Evolutionary conservation across 495 filamentous ascomycete species (phyloP), one percentile per base, ranked within the genome.

Genomic region (Penicillium cinerascens): DNA sequence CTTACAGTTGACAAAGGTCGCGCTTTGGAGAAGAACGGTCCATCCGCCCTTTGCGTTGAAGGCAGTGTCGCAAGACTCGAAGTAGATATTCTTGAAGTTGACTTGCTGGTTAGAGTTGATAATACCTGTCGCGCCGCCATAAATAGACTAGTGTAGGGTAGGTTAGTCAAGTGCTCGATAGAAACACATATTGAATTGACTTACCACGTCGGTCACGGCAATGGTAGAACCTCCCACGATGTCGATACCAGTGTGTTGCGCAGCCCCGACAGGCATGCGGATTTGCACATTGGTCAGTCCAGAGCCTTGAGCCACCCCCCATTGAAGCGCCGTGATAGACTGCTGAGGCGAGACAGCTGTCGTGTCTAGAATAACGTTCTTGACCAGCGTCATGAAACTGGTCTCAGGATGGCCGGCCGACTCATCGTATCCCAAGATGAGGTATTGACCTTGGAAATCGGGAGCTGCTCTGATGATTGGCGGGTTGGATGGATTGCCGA

Each of bases 221-320:
- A 72, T 76, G 1, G 74, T 74, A 17, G 71, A 74, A 15, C 77
- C 76, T 6, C 70, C 72, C 11, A 63, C 51, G 6, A 73, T 56
- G 42, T 71, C 58, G 20, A 81, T 71, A 8, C 77, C 79, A 36
- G 80, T 78, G 50, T 89, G 83, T 6, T 75, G 78, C 37, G 69
- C 74, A 0, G 77, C 68, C 13, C 65, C 67, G 3, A 68, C 76
- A 0, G 71, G 71, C 87, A 92, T 89, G 45, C 81, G 76, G 59
- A 92, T 87, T 42, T 82, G 71, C 17, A 89, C 68, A 60, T 91
- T 91, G 49, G 87, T 88, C 53, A 90, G 67, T 39, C 82, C 85
- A 10, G 84, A 82, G 1, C 83, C 85, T 54, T 90, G 71, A 3
- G 85, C 83, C 29, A 86, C 84, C 0, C 86, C 84, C 88, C 88